Evolutionary conservation across 352 stramenopile species (phyloP).

Genomic region (Pseudoperonospora humuli): DNA sequence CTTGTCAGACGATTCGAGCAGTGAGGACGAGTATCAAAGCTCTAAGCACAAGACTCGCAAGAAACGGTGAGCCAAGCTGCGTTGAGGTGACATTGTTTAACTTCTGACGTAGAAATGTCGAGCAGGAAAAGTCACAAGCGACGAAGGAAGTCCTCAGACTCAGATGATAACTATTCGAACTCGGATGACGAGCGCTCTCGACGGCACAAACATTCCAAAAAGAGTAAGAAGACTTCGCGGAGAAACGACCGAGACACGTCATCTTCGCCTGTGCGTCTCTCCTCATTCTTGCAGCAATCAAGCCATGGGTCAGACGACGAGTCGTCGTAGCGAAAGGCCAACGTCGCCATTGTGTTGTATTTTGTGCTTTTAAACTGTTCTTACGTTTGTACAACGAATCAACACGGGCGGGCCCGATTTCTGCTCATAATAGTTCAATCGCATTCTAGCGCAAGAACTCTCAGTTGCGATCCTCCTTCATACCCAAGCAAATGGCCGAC

Average conservation of each 20-base stretch:
- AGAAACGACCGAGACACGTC: conserved; percentile 38
- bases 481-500: conserved; percentile 14
- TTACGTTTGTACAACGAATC: conserved; percentile 12
- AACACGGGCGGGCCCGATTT: conserved; percentile 12
- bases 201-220: conserved; percentile 29
- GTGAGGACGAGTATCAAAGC: conserved; percentile 36
- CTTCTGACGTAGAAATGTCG: conserved; percentile 10
- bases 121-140: conserved; percentile 58
- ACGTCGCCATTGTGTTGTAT: background rate
- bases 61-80: conserved; percentile 49
- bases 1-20: conserved; percentile 41
- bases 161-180: conserved; percentile 28
- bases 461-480: conserved; percentile 6
- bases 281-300: conserved; percentile 84
- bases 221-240: conserved; percentile 33
- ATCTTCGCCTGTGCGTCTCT: conserved; percentile 71
- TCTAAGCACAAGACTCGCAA: conserved; percentile 65
- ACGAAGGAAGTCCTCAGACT: conserved; percentile 40
- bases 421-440: conserved; percentile 17
- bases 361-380: conserved; percentile 15
- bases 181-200: conserved; percentile 23
- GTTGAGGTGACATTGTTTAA: background rate
- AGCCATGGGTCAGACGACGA: conserved; percentile 23
- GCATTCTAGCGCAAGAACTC: conserved; percentile 1
- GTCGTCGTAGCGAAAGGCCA: conserved; percentile 8